Conservation (phyloP, 2,329 filamentous ascomycete species). For the Trichoderma pleuroti region DNA sequence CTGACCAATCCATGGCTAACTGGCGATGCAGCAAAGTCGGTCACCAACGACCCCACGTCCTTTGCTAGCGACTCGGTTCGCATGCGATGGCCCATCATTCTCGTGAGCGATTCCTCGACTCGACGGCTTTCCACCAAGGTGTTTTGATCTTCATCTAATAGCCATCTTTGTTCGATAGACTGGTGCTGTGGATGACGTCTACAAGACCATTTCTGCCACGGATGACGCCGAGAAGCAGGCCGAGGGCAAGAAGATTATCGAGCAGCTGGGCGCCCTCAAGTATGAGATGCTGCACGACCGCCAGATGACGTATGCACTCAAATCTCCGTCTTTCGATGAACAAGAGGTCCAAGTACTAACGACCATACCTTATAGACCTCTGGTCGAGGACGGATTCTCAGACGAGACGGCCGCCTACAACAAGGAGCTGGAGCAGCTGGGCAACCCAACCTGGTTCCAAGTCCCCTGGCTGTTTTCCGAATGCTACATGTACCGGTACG, state of each 20-base stretch:
- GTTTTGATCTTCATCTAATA: not conserved
- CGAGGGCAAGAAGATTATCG: constrained; percentile 84
- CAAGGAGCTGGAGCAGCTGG: constrained; percentile 71
- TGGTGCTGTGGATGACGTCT: constrained; percentile 89
- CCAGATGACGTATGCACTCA: constrained; percentile 59
- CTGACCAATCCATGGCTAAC: not conserved
- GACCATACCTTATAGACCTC: constrained; percentile 49
- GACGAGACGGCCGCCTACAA: constrained; percentile 88
- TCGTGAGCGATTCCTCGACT: constrained; percentile 53
- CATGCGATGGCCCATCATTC: constrained; percentile 88
- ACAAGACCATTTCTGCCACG: constrained; percentile 62
- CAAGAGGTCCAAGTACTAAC: constrained; percentile 4
- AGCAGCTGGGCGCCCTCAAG: constrained; percentile 77
- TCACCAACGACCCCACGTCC: constrained; percentile 76
- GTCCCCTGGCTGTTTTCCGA: constrained; percentile 87
- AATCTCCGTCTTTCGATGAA: no score
- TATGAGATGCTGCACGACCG: constrained; percentile 94
- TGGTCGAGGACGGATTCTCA: constrained; percentile 70
- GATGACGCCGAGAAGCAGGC: constrained; percentile 61
- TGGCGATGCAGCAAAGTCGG: constrained; percentile 60
- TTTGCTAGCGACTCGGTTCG: constrained; percentile 84
- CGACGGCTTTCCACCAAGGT: not conserved
- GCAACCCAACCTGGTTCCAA: constrained; percentile 74
- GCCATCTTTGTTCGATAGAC: constrained; percentile 53
- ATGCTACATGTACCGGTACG: constrained; percentile 85